A percentile compares a stretch with the other conserved stretches of the same genome.
phyloP scores from a whole-genome alignment of 2,329 filamentous ascomycete genomes.

The Stemphylium lycopersici region DNA sequence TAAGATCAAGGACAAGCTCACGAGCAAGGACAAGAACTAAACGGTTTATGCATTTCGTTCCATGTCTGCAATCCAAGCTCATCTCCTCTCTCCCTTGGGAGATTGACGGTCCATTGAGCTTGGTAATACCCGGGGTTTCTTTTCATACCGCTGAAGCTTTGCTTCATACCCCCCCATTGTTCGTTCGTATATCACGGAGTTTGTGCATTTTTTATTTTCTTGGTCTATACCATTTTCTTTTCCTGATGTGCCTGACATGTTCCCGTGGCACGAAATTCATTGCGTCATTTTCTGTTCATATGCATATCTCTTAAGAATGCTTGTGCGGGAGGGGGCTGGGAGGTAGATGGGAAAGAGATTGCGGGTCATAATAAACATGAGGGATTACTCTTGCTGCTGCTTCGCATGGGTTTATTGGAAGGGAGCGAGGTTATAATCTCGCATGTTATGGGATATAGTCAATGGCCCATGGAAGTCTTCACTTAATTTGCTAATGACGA shows the following conservation, averaged over 20 bases:
- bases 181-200: slow-evolving; percentile 29
- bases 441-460: slow-evolving; percentile 3
- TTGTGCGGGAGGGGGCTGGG: neutral
- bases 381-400: slow-evolving; percentile 6
- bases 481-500: slow-evolving; percentile 42
- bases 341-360: slow-evolving; percentile 3
- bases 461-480: slow-evolving; percentile 17
- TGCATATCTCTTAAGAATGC: slow-evolving; percentile 9
- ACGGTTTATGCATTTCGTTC: slow-evolving; percentile 7
- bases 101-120: slow-evolving; percentile 17
- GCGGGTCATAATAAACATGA: slow-evolving; percentile 14
- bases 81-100: slow-evolving; percentile 5
- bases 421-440: neutral
- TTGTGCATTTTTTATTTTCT: slow-evolving; percentile 21
- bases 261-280: slow-evolving; percentile 23
- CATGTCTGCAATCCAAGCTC: slow-evolving; percentile 19
- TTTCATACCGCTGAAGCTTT: slow-evolving; percentile 20
- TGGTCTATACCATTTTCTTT: slow-evolving; percentile 47
- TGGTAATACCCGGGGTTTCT: slow-evolving; percentile 31
- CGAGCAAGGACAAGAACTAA: slow-evolving; percentile 39
- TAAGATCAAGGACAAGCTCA: slow-evolving; percentile 57
- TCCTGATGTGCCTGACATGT: slow-evolving; percentile 24
- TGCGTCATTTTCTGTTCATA: slow-evolving; percentile 24
- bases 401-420: neutral
- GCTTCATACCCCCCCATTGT: slow-evolving; percentile 24